Conservation (phyloP, 768 basidiomycete genomes). For the Leccinum rimulosum region DNA sequence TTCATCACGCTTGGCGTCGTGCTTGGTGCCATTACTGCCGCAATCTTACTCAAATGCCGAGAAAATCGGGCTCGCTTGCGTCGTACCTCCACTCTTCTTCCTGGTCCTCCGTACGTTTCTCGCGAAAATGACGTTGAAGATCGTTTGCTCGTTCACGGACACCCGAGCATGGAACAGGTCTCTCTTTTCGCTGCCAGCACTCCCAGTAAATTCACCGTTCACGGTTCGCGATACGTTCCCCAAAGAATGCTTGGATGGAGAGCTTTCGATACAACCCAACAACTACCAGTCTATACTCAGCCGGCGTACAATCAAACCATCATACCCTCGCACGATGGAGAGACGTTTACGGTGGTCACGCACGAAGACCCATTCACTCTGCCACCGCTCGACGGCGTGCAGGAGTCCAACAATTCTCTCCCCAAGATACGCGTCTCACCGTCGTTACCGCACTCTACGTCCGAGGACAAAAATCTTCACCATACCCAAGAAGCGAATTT, state of each 20-base stretch:
- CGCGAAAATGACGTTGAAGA: slow-evolving; percentile 19
- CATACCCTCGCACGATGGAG: slow-evolving; percentile 23
- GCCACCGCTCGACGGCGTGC: background rate
- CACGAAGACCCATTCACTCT: slow-evolving; percentile 25
- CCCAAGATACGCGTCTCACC: slow-evolving; percentile 7
- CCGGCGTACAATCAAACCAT: slow-evolving; percentile 12
- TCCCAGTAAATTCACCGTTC: slow-evolving; percentile 31
- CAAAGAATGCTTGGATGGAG: slow-evolving; percentile 13
- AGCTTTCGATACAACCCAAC: background rate
- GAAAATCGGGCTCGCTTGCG: background rate
- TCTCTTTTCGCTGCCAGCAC: slow-evolving; percentile 23
- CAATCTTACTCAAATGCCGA: slow-evolving; percentile 14
- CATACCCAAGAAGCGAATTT: background rate
- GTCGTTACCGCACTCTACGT: background rate
- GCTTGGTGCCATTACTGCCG: slow-evolving; percentile 18
- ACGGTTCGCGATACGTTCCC: slow-evolving; percentile 27
- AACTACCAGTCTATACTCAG: background rate
- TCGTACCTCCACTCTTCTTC: slow-evolving; percentile 19
- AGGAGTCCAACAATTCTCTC: slow-evolving; percentile 1
- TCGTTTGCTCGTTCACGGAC: slow-evolving; percentile 10
- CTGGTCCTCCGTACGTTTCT: slow-evolving; percentile 27
- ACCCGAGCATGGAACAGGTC: slow-evolving; percentile 29
- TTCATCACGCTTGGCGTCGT: slow-evolving; percentile 26
- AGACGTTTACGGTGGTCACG: slow-evolving; percentile 22
- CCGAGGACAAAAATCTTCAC: background rate